Conservation (phyloP, 768 basidiomycete genomes). For the Mycena rosella region DNA sequence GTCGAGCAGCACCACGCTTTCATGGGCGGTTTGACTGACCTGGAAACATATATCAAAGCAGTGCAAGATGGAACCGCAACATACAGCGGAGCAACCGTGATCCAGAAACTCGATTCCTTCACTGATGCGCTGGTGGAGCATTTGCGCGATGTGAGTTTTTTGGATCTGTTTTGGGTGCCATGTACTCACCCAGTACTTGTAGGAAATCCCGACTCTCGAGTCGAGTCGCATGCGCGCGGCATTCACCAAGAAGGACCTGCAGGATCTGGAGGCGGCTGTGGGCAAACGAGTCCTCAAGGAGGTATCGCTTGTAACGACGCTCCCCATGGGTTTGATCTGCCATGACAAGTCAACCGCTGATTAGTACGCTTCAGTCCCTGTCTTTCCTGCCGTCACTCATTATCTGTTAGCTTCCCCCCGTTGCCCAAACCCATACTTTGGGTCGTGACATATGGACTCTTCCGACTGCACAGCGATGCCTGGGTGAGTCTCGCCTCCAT, state of each 20-base stretch:
- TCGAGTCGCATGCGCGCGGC: slow-evolving; percentile 42
- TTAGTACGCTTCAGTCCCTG: slow-evolving; percentile 28
- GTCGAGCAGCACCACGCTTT: slow-evolving; percentile 47
- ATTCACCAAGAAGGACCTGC: slow-evolving; percentile 44
- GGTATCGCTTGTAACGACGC: slow-evolving; percentile 40
- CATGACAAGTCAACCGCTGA: slow-evolving; percentile 40
- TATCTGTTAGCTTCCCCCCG: slow-evolving; percentile 44
- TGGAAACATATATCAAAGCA: slow-evolving; percentile 59
- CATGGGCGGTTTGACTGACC: slow-evolving; percentile 41
- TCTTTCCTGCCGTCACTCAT: not conserved
- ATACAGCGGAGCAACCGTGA: slow-evolving; percentile 56
- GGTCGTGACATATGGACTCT: slow-evolving; percentile 43
- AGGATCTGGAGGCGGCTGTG: slow-evolving; percentile 41
- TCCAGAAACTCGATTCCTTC: slow-evolving; percentile 44
- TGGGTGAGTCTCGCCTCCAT: slow-evolving; percentile 33
- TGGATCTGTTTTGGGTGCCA: not conserved
- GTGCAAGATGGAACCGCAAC: slow-evolving; percentile 69
- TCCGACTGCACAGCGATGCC: slow-evolving; percentile 44
- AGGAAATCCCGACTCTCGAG: slow-evolving; percentile 48
- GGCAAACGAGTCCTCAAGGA: slow-evolving; percentile 40
- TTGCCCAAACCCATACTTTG: slow-evolving; percentile 44
- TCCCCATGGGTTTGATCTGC: slow-evolving; percentile 43
- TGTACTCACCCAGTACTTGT: not conserved
- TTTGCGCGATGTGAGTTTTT: slow-evolving; percentile 41
- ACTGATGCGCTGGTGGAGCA: slow-evolving; percentile 45